Base-by-base conservation (phyloP, 176 grass and related monocot species). In the Eragrostis curvula region DNA sequence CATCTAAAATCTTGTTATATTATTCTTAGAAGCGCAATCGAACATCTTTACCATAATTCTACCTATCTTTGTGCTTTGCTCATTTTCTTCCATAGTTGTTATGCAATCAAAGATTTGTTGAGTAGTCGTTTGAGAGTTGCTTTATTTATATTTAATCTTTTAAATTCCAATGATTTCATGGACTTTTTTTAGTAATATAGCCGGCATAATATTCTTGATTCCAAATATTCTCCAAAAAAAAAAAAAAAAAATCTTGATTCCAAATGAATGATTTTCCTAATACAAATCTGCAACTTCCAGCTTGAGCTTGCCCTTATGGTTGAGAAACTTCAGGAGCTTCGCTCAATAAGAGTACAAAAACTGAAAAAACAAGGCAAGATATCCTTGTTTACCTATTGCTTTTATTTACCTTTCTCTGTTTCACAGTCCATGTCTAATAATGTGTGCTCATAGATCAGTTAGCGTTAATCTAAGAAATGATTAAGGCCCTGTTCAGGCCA, bases 321-420 rank as follows among this genome's bases (percentile, higher is more conserved):
- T 5, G 93, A 99, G 78, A 99, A 99, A 87, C 90, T 96, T 48
- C 89, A 96, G 90, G 96, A 99, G 83, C 96, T 99, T 84, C 93
- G 91, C n/a, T 90, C 93, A 32, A 83, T 99, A 73, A 91, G 96
- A 88, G 88, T 99, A 85, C 86, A 96, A 73, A 99, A 94, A 81
- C 66, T 96, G 79, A 99, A 99, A 87, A 99, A 99, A 78, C 96
- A 99, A 93, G 93, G 96, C 59, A 89, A 80, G 58, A 46, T 77
- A 81, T 78, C 25, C 46, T 10, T 14, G 29, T 66, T 75, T 71
- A 40, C 25, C 40, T 14, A 21, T 48, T 74, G 29, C 7, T 24
- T 80, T 73, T 68, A 18, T 46, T 32, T 67, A 16, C 12, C 25
- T 66, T 32, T 6, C 5, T 80, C 9, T 44, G 25, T 79, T 72